Percentiles rank a stretch among this genome's conserved stretches.
phyloP scores from a whole-genome alignment of 805 yeast species.

The Candida broadrunensis region DNA sequence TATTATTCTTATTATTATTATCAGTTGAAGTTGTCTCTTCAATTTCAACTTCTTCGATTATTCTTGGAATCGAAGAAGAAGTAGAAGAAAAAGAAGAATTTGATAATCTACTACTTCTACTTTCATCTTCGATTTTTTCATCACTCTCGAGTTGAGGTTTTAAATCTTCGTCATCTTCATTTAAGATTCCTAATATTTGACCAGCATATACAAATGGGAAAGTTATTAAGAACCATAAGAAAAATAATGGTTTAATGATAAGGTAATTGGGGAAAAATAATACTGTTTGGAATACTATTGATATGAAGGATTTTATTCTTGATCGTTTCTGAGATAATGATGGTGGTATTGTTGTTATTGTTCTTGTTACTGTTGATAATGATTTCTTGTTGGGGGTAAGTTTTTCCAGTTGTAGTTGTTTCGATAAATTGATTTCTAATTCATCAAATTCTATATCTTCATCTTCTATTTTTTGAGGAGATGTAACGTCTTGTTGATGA shows the following conservation, averaged over 20 bases:
- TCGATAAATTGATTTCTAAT: neutral
- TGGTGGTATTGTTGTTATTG: too few species aligned
- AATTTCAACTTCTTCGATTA: neutral
- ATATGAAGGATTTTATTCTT: neutral
- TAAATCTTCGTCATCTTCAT: constrained; percentile 3
- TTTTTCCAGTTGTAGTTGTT: neutral
- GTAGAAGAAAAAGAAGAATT: neutral
- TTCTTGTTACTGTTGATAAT: too few species aligned
- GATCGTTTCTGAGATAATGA: neutral
- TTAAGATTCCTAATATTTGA: constrained; percentile 3
- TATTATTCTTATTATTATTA: neutral
- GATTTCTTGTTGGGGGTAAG: neutral
- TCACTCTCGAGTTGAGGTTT: constrained; percentile 1
- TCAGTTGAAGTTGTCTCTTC: neutral
- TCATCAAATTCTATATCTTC: constrained; percentile 2
- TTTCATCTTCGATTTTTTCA: neutral
- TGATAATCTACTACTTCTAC: neutral
- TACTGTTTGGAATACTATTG: constrained; percentile 3
- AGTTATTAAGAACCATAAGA: constrained; percentile 49
- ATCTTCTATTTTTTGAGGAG: constrained; percentile 1
- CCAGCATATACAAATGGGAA: constrained; percentile 47
- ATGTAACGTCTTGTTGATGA: too few species aligned
- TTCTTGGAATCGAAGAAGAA: neutral
- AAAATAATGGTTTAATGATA: constrained; percentile 49
- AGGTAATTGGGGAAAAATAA: constrained; percentile 31